Evolutionary conservation across 2,329 filamentous ascomycete genomes (phyloP), one percentile per base, ranked within the genome.

Genomic region (Stachybotrys chartarum): DNA sequence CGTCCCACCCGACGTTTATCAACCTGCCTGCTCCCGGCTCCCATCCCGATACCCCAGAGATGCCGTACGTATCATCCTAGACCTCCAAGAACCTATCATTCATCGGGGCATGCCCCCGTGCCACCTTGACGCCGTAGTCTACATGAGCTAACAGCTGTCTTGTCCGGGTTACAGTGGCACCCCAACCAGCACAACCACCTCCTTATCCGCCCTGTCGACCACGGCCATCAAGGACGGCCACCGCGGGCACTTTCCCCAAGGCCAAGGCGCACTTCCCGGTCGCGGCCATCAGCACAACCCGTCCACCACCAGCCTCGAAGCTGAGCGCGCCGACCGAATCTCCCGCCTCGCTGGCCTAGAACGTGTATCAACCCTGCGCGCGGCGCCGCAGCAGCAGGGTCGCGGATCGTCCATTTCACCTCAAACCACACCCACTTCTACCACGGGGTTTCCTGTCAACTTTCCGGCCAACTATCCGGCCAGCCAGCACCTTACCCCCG

Each of bases 141-240:
- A 46, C 54, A 47, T 52, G 55, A 30, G 8, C 16, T 44, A n/a
- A 11, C 39, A n/a, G 39, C 39, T 44, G 39, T 12, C 39, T 5
- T n/a, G 11, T 5, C 11, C 11, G 39, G n/a, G 11, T 52, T 61
- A 54, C 60, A 96, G 91, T 60, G 92, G 93, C 66, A 97, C 93
- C 3, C 93, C 93, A 3, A 97, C 94, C 61, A 96, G 91, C 62
- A 88, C 89, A 46, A 95, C 90, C 4, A 97, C 92, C 12, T 95
- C 91, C 53, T 86, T 97, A 66, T 96, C 91, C 30, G 87, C 91
- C 46, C 82, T 97, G 51, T 96, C 91, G 16, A 97, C 93, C 17
- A 94, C 91, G 12, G 93, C 93, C 53, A 96, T 96, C 79, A 96
- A 97, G 73, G 93, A 97, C 69, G 93, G 93, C 63, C 91, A 97